A percentile compares a stretch with the other conserved stretches of the same genome.
Conservation (phyloP, 31 red algal genomes). For the Odonthalia washingtoniensis region DNA sequence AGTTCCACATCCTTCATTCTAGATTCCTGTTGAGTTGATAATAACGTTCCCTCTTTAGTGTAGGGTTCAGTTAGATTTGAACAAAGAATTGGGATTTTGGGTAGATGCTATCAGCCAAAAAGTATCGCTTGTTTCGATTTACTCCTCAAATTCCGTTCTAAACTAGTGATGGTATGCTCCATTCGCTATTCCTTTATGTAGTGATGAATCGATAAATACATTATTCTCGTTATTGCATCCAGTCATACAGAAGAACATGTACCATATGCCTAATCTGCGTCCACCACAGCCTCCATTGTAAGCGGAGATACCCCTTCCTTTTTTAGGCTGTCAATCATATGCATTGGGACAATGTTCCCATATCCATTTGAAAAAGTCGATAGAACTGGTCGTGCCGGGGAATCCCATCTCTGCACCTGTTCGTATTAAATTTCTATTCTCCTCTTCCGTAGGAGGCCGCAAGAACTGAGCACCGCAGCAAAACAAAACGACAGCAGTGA, state of each 20-base stretch:
- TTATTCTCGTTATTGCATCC: conserved; percentile 53
- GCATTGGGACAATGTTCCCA: conserved; percentile 39
- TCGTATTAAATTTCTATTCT: not conserved
- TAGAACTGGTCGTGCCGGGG: conserved; percentile 29
- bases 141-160: not conserved
- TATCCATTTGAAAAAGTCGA: conserved; percentile 23
- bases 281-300: conserved; percentile 38
- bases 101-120: conserved; percentile 29
- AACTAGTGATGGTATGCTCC: conserved; percentile 20
- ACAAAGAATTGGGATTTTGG: conserved; percentile 9
- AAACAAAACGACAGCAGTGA: not conserved
- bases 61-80: conserved; percentile 29
- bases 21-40: not conserved
- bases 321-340: not conserved
- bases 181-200: conserved; percentile 14
- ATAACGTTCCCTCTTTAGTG: conserved; percentile 6
- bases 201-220: conserved; percentile 15
- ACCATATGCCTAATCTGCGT: conserved; percentile 50
- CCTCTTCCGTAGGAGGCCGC: not conserved
- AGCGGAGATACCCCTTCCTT: conserved; percentile 28
- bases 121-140: conserved; percentile 21
- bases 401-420: not conserved
- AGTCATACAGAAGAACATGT: conserved; percentile 31
- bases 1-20: conserved; percentile 39
- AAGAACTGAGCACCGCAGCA: not conserved